Percentiles rank a stretch among this genome's conserved stretches.
Conservation (phyloP, 352 stramenopile species). For the Phytopythium chamaehyphon region DNA sequence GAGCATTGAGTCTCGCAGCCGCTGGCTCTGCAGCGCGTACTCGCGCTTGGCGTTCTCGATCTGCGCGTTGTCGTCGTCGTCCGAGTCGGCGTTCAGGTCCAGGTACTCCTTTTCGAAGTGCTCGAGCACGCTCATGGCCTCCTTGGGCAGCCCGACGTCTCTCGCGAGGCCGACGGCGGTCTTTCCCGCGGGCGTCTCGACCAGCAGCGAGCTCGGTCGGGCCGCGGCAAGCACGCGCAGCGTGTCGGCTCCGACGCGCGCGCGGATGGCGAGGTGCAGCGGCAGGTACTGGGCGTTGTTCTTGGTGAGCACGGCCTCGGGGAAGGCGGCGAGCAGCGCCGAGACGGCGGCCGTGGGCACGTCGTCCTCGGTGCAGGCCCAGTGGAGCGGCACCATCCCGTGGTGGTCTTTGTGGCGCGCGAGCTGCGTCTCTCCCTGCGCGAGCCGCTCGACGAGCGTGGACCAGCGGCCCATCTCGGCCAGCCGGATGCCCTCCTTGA, state of each 20-base stretch:
- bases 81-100: slow-evolving; percentile 43
- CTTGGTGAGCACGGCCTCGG: slow-evolving; percentile 66
- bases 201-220: slow-evolving; percentile 59
- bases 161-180: slow-evolving; percentile 60
- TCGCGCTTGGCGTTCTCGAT: slow-evolving; percentile 73
- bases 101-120: slow-evolving; percentile 69
- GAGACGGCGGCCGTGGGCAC: slow-evolving; percentile 53
- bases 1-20: slow-evolving; percentile 74
- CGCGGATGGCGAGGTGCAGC: slow-evolving; percentile 79
- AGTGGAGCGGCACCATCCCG: slow-evolving; percentile 81
- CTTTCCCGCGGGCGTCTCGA: slow-evolving; percentile 69
- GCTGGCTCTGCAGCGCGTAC: slow-evolving; percentile 70
- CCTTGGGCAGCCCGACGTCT: slow-evolving; percentile 42
- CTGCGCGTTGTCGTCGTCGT: slow-evolving; percentile 52
- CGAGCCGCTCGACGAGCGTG: slow-evolving; percentile 54
- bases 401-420: slow-evolving; percentile 78
- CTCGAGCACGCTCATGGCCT: slow-evolving; percentile 57
- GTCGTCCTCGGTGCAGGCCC: slow-evolving; percentile 80
- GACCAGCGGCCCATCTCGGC: slow-evolving; percentile 81
- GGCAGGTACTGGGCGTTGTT: slow-evolving; percentile 84
- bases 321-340: slow-evolving; percentile 66
- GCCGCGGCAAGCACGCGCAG: slow-evolving; percentile 59
- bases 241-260: slow-evolving; percentile 40
- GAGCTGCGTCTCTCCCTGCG: slow-evolving; percentile 48
- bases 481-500: slow-evolving; percentile 77